Base-by-base conservation (phyloP, 352 stramenopile genomes). In the Phytopythium vexans region DNA sequence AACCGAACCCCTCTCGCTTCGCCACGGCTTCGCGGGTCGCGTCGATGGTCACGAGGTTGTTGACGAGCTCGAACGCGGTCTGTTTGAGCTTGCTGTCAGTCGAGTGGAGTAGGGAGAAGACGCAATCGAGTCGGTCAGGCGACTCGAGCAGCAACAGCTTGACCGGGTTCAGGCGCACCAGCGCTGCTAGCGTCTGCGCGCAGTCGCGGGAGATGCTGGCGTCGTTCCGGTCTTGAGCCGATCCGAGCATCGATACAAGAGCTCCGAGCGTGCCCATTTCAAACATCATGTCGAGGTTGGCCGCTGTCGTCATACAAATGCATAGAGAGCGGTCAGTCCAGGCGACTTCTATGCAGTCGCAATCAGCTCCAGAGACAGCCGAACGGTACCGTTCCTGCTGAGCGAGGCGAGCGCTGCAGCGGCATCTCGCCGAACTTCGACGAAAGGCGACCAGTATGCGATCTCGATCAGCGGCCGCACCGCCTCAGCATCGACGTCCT, bases 361-460 rank as follows among this genome's bases (percentile, higher is more conserved):
- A 42, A 42, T 15, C 12, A 6, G 0, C 12, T 38, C 9, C 1
- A 9, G 33, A 8, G 35, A 10, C 16, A 36, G 42, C 14, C 21
- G 40, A 41, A 11, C n/a, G 15, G 8, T 64, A 90, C 81, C 55
- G 45, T 95, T 95, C 32, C 83, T 77, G 36, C 74, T 84, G 16
- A 95, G 57, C 11, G 85, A 90, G 0, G 76, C 67, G 16, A 95
- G 74, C 0, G 85, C 85, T 5, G 85, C 77, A 8, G 85, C 85
- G 2, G 81, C 79, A 35, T 95, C 85, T 4, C 82, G 74, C 6
- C 82, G 76, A 5, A 95, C 82, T 64, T 95, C 85, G 33, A 88
- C 51, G 41, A 92, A 92, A 0, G 80, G 79, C 3, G 78, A 92
- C 85, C 82, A 95, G 70, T 93, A 95, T n/a, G 82, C 82, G 45